Percentiles rank a stretch among this genome's conserved stretches.
Evolutionary conservation across 805 yeast genomes (phyloP).

Genomic region (Komagataella populi): DNA sequence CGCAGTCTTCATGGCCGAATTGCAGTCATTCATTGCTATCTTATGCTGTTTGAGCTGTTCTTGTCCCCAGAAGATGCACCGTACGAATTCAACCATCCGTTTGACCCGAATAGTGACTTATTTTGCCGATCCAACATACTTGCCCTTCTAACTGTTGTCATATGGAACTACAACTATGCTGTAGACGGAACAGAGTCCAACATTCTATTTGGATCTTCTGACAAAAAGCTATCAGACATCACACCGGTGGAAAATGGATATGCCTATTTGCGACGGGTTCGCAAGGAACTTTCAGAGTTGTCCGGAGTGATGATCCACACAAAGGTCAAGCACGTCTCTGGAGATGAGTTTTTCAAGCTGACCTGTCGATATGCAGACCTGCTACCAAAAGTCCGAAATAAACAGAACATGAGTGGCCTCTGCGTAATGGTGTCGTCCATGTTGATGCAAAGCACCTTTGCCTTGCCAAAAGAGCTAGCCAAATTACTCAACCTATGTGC

Average conservation of each 20-base stretch:
- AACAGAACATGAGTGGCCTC: conserved; percentile 42
- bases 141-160: conserved; percentile 24
- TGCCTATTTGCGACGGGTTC: conserved; percentile 33
- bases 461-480: conserved; percentile 42
- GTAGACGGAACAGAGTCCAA: conserved; percentile 31
- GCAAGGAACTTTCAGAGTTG: conserved; percentile 23
- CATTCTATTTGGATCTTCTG: conserved; percentile 12
- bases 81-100: conserved; percentile 27
- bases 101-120: conserved; percentile 39
- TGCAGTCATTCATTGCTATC: conserved; percentile 46
- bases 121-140: conserved; percentile 28
- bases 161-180: conserved; percentile 40
- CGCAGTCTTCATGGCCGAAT: conserved; percentile 31
- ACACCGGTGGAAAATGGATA: conserved; percentile 35
- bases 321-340: conserved; percentile 17
- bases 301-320: conserved; percentile 19
- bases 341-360: conserved; percentile 25
- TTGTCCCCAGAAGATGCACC: conserved; percentile 34
- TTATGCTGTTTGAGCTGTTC: conserved; percentile 49
- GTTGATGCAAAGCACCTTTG: conserved; percentile 33
- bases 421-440: conserved; percentile 28
- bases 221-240: conserved; percentile 6
- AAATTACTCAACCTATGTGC: conserved; percentile 38
- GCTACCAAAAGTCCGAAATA: conserved; percentile 24
- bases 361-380: conserved; percentile 26